phyloP scores from a whole-genome alignment of 2,329 filamentous ascomycete genomes.

The Alternaria gaisen region DNA sequence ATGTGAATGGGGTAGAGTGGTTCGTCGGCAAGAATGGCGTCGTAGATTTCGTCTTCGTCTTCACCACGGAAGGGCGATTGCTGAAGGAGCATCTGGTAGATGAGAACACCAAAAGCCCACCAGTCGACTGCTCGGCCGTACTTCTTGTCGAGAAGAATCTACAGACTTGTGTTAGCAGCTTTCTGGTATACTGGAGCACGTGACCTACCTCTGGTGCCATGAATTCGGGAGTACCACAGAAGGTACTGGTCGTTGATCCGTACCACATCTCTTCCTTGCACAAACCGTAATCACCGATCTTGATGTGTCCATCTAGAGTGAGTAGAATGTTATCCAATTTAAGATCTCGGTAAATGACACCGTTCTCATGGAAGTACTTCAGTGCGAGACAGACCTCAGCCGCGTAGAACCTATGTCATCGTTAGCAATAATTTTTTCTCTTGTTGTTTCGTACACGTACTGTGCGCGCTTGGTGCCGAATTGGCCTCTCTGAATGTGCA shows the following conservation, averaged over 20 bases:
- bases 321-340: conserved; percentile 90
- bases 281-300: conserved; percentile 97
- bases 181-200: not conserved
- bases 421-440: conserved; percentile 22
- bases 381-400: conserved; percentile 95
- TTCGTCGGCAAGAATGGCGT: conserved; percentile 96
- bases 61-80: conserved; percentile 99
- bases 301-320: conserved; percentile 95
- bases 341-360: conserved; percentile 90
- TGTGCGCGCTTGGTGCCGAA: conserved; percentile 96
- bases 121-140: conserved; percentile 97
- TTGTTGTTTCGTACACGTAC: conserved; percentile 62
- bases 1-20: conserved; percentile 98
- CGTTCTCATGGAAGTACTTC: conserved; percentile 99
- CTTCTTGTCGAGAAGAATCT: conserved; percentile 98
- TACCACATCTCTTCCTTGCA: conserved; percentile 99
- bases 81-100: conserved; percentile 99
- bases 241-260: conserved; percentile 93
- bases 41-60: conserved; percentile 99
- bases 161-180: not conserved
- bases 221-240: conserved; percentile 99
- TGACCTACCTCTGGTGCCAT: conserved; percentile 92
- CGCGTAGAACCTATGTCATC: conserved; percentile 79
- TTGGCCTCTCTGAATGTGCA: conserved; percentile 96
- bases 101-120: conserved; percentile 99